Percentiles rank a stretch among this genome's conserved stretches.
Evolutionary conservation across 495 filamentous ascomycete genomes (phyloP).

Genomic region (Acidiella bohemica): DNA sequence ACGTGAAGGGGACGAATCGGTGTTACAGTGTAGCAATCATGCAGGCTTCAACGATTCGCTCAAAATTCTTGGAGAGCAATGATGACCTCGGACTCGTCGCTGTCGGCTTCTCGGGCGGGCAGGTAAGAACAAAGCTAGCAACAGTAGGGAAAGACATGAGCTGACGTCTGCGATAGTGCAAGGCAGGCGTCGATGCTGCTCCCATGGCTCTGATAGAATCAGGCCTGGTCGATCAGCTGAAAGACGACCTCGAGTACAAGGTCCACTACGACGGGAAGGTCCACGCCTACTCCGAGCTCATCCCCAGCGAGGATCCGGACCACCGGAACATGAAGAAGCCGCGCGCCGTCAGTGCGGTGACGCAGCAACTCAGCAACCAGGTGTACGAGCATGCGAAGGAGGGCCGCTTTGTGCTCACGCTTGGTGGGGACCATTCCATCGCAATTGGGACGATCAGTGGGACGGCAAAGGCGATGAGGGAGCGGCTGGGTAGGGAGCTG

Average conservation of each 20-base stretch:
- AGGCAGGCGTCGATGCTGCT: constrained; percentile 83
- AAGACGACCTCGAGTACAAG: constrained; percentile 72
- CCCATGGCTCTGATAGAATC: constrained; percentile 81
- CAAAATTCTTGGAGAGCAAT: constrained; percentile 67
- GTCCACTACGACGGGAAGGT: constrained; percentile 74
- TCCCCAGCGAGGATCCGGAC: constrained; percentile 60
- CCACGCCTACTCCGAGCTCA: constrained; percentile 66
- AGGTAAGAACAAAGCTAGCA: constrained; percentile 42
- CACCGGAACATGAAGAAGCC: constrained; percentile 90
- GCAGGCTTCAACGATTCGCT: constrained; percentile 55
- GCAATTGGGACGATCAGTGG: constrained; percentile 87
- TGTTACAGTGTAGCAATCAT: no score
- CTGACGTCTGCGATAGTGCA: constrained; percentile 44
- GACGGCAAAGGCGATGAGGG: constrained; percentile 67
- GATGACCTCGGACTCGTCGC: constrained; percentile 82
- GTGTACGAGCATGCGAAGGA: constrained; percentile 76
- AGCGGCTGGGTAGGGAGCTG: constrained; percentile 61
- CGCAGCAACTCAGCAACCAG: constrained; percentile 60
- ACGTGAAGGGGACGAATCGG: no score
- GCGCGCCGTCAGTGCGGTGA: constrained; percentile 77
- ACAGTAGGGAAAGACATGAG: background rate
- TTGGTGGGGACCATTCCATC: constrained; percentile 93
- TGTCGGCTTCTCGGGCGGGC: constrained; percentile 93
- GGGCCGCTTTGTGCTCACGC: constrained; percentile 78
- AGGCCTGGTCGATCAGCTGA: constrained; percentile 73